Evolutionary conservation across 1,284 basidiomycete species (phyloP).

Genomic region (Cutaneotrichosporon arboriforme): DNA sequence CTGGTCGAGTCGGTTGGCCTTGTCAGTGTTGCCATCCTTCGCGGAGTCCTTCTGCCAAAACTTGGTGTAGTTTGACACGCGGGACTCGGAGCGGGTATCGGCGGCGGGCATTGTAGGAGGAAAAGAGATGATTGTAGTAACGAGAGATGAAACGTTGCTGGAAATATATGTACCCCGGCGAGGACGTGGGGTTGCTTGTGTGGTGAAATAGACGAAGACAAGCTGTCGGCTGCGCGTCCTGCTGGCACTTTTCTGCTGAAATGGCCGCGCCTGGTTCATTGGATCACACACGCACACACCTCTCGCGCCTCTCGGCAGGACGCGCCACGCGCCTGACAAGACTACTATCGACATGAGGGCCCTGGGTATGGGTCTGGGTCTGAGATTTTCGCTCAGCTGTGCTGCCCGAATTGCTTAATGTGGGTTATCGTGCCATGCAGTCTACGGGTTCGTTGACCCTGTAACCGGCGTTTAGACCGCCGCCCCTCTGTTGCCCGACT

Average conservation of each 20-base stretch:
- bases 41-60: conserved; percentile 87
- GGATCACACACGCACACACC: no score
- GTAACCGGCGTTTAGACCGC: no score
- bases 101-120: conserved; percentile 23
- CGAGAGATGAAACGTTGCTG: background rate
- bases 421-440: no score
- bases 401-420: no score
- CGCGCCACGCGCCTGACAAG: no score
- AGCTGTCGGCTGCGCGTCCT: background rate
- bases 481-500: no score
- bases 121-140: background rate
- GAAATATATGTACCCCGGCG: background rate
- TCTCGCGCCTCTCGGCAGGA: background rate
- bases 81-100: conserved; percentile 73
- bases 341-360: no score
- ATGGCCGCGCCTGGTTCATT: background rate
- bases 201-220: background rate
- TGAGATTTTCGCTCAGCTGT: no score
- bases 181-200: background rate
- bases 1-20: conserved; percentile 68
- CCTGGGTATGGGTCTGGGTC: no score
- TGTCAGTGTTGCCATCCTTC: conserved; percentile 66
- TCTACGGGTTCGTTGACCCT: no score
- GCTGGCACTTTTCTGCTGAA: conserved; percentile 2
- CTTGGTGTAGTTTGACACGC: conserved; percentile 85